Evolutionary conservation across 495 filamentous ascomycete species (phyloP).

Genomic region (Aspergillus nidulans): DNA sequence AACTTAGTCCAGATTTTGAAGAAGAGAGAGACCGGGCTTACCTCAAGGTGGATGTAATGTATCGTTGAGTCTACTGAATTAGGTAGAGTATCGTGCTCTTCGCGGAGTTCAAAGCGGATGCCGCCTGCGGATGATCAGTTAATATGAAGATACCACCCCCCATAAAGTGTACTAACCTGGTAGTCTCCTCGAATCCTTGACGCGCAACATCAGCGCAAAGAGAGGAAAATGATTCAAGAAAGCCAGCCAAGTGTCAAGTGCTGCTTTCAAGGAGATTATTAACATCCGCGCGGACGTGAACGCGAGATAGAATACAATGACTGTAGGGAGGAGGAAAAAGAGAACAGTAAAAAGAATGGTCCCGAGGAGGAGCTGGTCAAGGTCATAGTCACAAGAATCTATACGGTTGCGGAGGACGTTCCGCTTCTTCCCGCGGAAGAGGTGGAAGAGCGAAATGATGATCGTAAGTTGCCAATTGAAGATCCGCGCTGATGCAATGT

Average conservation of each 20-base stretch:
- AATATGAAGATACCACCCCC: not conserved
- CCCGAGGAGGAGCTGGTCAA: constrained; percentile 93
- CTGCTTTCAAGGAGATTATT: constrained; percentile 87
- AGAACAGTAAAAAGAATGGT: constrained; percentile 95
- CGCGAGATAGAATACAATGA: constrained; percentile 93
- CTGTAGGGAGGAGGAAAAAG: constrained; percentile 91
- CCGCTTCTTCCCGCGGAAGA: constrained; percentile 96
- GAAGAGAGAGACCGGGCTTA: constrained; percentile 24
- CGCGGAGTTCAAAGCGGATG: constrained; percentile 83
- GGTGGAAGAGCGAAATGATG: constrained; percentile 92
- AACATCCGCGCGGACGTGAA: constrained; percentile 92
- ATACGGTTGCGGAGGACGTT: constrained; percentile 97
- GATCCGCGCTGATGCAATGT: constrained; percentile 91
- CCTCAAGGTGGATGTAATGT: constrained; percentile 79
- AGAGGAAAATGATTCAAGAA: constrained; percentile 97
- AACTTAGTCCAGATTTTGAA: constrained; percentile 1
- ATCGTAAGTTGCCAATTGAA: constrained; percentile 98
- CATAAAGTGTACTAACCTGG: constrained; percentile 54
- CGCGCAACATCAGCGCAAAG: constrained; percentile 92
- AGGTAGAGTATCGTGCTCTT: constrained; percentile 35
- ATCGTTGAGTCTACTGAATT: constrained; percentile 39
- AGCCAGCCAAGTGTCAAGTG: constrained; percentile 83
- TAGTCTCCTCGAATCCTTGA: constrained; percentile 87
- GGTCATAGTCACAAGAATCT: constrained; percentile 97
- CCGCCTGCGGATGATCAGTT: constrained; percentile 56